Percentiles rank a stretch among this genome's conserved stretches.
These are phyloP conservation scores for Pseudonitzschia multiseries DNA, from an alignment of 108 stramenopile genomes.

Conservation along the genomic window DNA sequence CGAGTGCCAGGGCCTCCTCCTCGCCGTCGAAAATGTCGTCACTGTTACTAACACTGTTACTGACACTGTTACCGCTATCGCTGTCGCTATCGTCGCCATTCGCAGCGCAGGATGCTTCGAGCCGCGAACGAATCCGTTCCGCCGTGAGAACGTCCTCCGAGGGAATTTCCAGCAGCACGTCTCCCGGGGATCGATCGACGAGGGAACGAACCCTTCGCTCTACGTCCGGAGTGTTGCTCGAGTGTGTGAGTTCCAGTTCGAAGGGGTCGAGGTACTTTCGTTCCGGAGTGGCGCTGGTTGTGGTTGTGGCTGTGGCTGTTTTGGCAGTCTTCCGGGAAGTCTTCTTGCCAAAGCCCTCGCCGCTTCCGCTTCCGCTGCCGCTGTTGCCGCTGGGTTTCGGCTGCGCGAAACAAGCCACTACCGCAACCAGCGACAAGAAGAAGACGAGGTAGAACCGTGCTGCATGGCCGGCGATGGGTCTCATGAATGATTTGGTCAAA, in stretches of 20 bases:
- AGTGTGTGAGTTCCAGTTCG: conserved; percentile 9
- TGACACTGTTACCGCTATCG: too few relatives aligned
- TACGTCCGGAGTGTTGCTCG: not conserved
- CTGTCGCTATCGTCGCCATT: not conserved
- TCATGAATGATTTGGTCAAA: too few relatives aligned
- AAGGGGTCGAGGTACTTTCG: conserved; percentile 16
- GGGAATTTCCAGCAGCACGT: conserved; percentile 29
- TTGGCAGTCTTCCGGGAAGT: not conserved
- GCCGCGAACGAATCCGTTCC: not conserved
- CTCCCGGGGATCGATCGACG: conserved; percentile 28
- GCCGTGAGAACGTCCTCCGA: conserved; percentile 22
- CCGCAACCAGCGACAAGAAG: not conserved
- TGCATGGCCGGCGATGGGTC: not conserved
- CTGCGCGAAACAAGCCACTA: not conserved
- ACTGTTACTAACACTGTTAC: too few relatives aligned
- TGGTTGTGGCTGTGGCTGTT: too few relatives aligned
- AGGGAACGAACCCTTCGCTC: conserved; percentile 23
- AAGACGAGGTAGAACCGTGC: not conserved
- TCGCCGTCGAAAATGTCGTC: not conserved
- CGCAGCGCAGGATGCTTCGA: not conserved
- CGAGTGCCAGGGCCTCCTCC: conserved; percentile 25
- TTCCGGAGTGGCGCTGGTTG: not conserved
- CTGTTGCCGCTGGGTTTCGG: not conserved
- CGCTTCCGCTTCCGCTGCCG: conserved; percentile 1
- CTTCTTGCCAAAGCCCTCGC: conserved; percentile 2